These are phyloP conservation scores for Dactylellina sp. DNA, from an alignment of 2,329 filamentous ascomycete genomes.

Conservation along the genomic window DNA sequence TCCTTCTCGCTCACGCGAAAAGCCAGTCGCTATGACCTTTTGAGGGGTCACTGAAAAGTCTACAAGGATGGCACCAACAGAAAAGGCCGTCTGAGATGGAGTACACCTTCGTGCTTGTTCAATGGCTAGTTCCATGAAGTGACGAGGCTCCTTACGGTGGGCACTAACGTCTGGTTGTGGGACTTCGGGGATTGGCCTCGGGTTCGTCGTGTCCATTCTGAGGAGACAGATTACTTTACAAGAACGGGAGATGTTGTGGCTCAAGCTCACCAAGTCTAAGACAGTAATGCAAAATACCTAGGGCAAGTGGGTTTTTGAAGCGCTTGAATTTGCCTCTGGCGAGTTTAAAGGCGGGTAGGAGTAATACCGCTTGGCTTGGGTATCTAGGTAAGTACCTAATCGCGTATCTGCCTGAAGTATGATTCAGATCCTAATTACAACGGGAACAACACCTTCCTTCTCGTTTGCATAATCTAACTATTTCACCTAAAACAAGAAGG, in stretches of 20 bases:
- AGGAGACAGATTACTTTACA: no score
- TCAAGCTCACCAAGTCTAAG: no score
- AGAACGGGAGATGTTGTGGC: no score
- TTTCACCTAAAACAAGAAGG: no score
- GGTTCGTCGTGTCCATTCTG: constrained; percentile 6
- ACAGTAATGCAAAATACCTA: no score
- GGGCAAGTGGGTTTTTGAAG: no score
- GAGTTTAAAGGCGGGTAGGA: no score
- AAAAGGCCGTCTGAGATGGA: constrained; percentile 89
- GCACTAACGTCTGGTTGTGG: not conserved
- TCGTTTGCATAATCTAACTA: no score
- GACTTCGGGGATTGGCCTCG: not conserved
- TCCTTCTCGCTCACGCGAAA: constrained; percentile 87
- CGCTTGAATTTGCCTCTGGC: no score
- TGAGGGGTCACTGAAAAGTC: constrained; percentile 67
- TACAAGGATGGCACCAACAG: constrained; percentile 91
- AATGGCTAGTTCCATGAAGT: constrained; percentile 74
- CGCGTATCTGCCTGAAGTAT: no score
- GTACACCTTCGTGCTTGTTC: constrained; percentile 81
- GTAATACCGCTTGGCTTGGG: no score
- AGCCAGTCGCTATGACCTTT: constrained; percentile 79
- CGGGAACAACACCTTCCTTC: constrained; percentile 6
- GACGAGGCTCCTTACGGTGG: not conserved
- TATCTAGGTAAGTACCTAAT: no score
- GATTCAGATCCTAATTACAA: constrained; percentile 18